These are phyloP conservation scores for Pseudocercospora fuligena DNA, from an alignment of 2,329 filamentous ascomycete species.

Conservation along the genomic window DNA sequence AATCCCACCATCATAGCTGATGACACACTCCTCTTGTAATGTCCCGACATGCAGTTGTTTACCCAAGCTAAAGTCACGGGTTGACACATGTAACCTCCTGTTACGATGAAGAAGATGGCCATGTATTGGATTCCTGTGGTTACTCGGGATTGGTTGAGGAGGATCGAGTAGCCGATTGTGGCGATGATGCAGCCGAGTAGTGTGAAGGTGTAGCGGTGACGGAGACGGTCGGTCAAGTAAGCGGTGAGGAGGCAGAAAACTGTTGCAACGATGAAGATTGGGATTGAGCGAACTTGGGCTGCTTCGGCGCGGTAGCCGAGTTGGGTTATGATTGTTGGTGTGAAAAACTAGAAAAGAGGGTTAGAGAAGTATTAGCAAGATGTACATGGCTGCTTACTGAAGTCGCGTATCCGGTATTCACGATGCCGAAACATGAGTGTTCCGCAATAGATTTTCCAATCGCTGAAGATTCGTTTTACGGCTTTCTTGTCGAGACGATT, in stretches of 20 bases:
- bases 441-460: slow-evolving; percentile 59
- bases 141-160: slow-evolving; percentile 48
- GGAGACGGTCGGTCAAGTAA: slow-evolving; percentile 27
- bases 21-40: slow-evolving; percentile 62
- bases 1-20: slow-evolving; percentile 59
- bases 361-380: slow-evolving; percentile 47
- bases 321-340: slow-evolving; percentile 62
- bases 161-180: slow-evolving; percentile 58
- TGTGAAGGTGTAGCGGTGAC: slow-evolving; percentile 38
- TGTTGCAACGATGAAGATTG: slow-evolving; percentile 43
- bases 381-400: slow-evolving; percentile 17
- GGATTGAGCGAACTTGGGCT: slow-evolving; percentile 46
- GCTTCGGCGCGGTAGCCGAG: slow-evolving; percentile 66
- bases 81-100: slow-evolving; percentile 60
- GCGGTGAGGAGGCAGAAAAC: slow-evolving; percentile 29
- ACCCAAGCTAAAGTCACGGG: slow-evolving; percentile 63
- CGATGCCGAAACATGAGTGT: slow-evolving; percentile 42
- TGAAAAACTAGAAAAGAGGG: slow-evolving; percentile 44
- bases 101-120: slow-evolving; percentile 60
- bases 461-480: slow-evolving; percentile 52
- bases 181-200: slow-evolving; percentile 36
- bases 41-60: slow-evolving; percentile 61
- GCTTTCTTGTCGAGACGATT: slow-evolving; percentile 57
- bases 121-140: slow-evolving; percentile 53
- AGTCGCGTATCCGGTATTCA: slow-evolving; percentile 54